These are phyloP conservation scores for Centella asiatica DNA, from an alignment of 129 eudicot species.

Conservation along the genomic window DNA sequence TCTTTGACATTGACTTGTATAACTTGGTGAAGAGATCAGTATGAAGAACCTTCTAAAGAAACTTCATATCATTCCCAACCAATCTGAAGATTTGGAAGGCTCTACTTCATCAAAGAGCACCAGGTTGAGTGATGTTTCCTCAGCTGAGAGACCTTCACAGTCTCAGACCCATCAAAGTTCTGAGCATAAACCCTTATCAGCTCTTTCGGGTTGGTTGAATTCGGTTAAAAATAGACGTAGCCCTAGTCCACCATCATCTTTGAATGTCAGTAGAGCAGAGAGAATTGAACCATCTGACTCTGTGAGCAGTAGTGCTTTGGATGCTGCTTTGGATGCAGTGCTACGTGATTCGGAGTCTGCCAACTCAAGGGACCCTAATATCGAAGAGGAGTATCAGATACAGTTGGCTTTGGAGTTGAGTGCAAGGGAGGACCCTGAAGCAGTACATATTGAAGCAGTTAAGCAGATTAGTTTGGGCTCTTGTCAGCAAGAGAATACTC, in stretches of 20 bases:
- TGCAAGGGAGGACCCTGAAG: slow-evolving; percentile 96
- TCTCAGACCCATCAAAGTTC: slow-evolving; percentile 23
- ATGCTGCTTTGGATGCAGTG: slow-evolving; percentile 58
- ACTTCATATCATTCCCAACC: slow-evolving; percentile 62
- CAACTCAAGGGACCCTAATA: slow-evolving; percentile 55
- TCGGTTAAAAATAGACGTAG: slow-evolving; percentile 54
- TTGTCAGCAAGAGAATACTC: slow-evolving; percentile 43
- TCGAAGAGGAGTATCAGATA: slow-evolving; percentile 80
- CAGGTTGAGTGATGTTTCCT: slow-evolving; percentile 39
- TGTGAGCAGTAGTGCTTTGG: slow-evolving; percentile 57
- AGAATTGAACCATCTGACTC: slow-evolving; percentile 55
- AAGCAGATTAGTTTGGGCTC: slow-evolving; percentile 95
- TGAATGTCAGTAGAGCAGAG: slow-evolving; percentile 33
- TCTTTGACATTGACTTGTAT: slow-evolving; percentile 31
- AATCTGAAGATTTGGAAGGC: slow-evolving; percentile 46
- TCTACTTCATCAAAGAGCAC: slow-evolving; percentile 47
- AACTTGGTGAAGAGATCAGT: slow-evolving; percentile 10
- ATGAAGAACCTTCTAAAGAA: slow-evolving; percentile 87
- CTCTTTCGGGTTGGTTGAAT: slow-evolving; percentile 77
- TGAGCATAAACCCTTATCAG: slow-evolving; percentile 48
- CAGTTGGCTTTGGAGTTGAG: slow-evolving; percentile 86
- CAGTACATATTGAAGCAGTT: slow-evolving; percentile 91
- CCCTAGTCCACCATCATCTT: slow-evolving; percentile 58
- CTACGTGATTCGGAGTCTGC: slow-evolving; percentile 43
- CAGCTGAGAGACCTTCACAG: slow-evolving; percentile 28